These are phyloP conservation scores for Alternaria gansuensis DNA, from an alignment of 2,329 filamentous ascomycete genomes.

Conservation along the genomic window DNA sequence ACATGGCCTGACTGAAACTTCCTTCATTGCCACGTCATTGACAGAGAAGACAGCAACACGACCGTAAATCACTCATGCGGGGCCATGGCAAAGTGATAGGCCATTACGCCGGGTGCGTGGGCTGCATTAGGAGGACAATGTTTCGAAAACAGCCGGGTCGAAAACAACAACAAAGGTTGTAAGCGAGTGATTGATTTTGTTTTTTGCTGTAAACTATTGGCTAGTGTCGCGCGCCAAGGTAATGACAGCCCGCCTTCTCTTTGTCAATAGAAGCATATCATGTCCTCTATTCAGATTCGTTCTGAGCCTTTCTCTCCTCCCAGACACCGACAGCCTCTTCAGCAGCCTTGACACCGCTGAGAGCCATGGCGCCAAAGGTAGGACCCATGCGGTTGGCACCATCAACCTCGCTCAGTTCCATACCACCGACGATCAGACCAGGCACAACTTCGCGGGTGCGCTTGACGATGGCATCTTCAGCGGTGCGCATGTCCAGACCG, in stretches of 20 bases:
- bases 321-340: constrained; percentile 84
- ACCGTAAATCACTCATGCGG: constrained; percentile 13
- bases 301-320: constrained; percentile 79
- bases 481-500: constrained; percentile 88
- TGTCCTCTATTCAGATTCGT: constrained; percentile 54
- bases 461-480: constrained; percentile 94
- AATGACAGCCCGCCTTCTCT: constrained; percentile 8
- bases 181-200: constrained; percentile 12
- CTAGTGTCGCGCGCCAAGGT: background rate
- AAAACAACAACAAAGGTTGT: background rate
- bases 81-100: constrained; percentile 8
- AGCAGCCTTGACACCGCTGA: constrained; percentile 88
- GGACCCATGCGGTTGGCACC: constrained; percentile 92
- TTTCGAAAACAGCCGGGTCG: background rate
- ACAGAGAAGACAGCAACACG: constrained; percentile 5
- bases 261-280: background rate
- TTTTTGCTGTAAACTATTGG: constrained; percentile 1
- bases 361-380: constrained; percentile 88
- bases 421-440: constrained; percentile 90
- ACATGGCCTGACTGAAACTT: constrained; percentile 1
- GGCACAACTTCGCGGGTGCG: constrained; percentile 86
- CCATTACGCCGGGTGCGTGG: background rate
- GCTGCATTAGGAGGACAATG: background rate
- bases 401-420: constrained; percentile 91
- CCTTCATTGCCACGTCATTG: constrained; percentile 9